Percentiles rank a stretch among this genome's conserved stretches.
These are phyloP conservation scores for Zymoseptoria pseudotritici DNA, from an alignment of 2,329 filamentous ascomycete species.

Conservation along the genomic window DNA sequence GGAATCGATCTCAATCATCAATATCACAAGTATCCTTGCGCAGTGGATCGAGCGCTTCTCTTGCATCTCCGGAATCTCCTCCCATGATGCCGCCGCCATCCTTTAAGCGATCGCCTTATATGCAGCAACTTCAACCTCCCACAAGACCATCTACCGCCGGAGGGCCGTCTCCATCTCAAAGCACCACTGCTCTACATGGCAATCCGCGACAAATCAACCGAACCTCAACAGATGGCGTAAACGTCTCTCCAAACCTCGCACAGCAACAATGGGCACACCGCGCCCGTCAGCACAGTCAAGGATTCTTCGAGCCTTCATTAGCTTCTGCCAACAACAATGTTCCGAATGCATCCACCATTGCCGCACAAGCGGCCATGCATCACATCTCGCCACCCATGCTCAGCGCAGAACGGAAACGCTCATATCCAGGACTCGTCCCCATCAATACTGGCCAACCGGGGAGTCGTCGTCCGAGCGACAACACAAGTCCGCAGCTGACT, in stretches of 20 bases:
- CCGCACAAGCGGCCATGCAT: constrained; percentile 70
- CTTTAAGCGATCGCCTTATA: constrained; percentile 32
- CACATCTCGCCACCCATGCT: constrained; percentile 24
- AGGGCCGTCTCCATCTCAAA: constrained; percentile 25
- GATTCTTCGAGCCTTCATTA: constrained; percentile 67
- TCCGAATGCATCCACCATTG: constrained; percentile 65
- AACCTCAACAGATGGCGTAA: constrained; percentile 28
- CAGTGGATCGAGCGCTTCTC: constrained; percentile 30
- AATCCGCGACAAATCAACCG: constrained; percentile 25
- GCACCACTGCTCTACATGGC: constrained; percentile 29
- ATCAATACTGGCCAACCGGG: constrained; percentile 28
- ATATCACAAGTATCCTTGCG: constrained; percentile 26
- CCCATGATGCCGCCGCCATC: constrained; percentile 28
- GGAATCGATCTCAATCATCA: constrained; percentile 27
- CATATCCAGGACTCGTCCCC: constrained; percentile 62
- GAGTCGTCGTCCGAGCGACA: constrained; percentile 21
- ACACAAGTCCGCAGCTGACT: constrained; percentile 23
- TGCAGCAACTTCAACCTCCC: constrained; percentile 19
- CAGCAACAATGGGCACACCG: constrained; percentile 41
- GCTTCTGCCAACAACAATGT: constrained; percentile 27
- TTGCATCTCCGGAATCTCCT: constrained; percentile 33
- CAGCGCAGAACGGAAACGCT: constrained; percentile 53
- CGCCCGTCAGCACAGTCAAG: constrained; percentile 64
- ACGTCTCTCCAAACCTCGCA: constrained; percentile 23
- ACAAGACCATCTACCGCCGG: constrained; percentile 28